Evolutionary conservation across 1,284 basidiomycete species (phyloP).

Genomic region (Chondrostereum purpureum): DNA sequence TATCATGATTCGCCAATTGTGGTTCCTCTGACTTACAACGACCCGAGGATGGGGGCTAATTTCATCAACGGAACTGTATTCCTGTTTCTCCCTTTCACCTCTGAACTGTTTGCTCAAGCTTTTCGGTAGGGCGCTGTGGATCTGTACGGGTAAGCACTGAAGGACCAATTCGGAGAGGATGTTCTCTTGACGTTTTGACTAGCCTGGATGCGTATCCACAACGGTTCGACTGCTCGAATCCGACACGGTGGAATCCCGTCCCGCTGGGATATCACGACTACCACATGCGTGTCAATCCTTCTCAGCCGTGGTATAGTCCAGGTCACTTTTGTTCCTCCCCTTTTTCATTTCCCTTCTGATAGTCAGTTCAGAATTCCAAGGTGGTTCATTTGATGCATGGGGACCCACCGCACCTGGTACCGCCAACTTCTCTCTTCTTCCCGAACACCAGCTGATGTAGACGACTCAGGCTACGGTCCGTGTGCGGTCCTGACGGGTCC

Average conservation of each 20-base stretch:
- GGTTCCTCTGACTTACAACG: conserved; percentile 50
- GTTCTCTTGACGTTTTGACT: conserved; percentile 1
- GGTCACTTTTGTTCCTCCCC: conserved; percentile 25
- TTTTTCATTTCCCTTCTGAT: background rate
- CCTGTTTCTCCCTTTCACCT: background rate
- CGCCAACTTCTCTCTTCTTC: background rate
- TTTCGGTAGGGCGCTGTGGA: conserved; percentile 23
- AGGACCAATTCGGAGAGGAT: background rate
- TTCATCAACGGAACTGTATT: conserved; percentile 41
- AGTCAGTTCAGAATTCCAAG: conserved; percentile 47
- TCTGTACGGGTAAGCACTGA: conserved; percentile 2
- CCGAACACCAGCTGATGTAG: background rate
- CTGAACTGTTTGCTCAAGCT: background rate
- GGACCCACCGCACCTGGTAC: conserved; percentile 56
- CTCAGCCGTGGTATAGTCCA: conserved; percentile 60
- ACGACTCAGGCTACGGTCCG: conserved; percentile 33
- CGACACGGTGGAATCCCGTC: conserved; percentile 52
- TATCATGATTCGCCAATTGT: conserved; percentile 39
- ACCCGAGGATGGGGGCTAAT: conserved; percentile 32
- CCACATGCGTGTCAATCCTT: conserved; percentile 48
- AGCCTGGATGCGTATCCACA: conserved; percentile 65
- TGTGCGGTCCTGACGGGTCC: conserved; percentile 55
- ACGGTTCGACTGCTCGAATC: conserved; percentile 68
- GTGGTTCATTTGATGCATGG: conserved; percentile 72
- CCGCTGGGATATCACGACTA: conserved; percentile 52